phyloP scores from a whole-genome alignment of 1,139 yeast genomes.

The Petasospora fabianii region DNA sequence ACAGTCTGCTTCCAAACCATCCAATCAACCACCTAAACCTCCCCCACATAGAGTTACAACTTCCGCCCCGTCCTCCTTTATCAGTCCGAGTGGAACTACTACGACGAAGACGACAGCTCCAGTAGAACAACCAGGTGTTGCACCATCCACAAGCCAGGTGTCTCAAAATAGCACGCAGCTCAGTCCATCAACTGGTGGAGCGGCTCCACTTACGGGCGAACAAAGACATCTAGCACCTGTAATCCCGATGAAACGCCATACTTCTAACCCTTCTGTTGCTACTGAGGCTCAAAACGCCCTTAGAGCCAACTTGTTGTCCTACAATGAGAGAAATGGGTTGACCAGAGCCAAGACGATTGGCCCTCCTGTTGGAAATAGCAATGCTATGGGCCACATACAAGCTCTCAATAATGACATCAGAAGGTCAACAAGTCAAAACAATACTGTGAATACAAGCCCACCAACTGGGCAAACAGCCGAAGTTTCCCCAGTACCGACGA shows the following conservation, averaged over 20 bases:
- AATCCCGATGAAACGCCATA: constrained; percentile 5
- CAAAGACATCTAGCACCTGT: neutral
- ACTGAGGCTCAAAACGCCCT: constrained; percentile 19
- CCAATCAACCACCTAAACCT: constrained; percentile 9
- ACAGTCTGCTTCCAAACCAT: neutral
- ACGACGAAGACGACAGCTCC: no score
- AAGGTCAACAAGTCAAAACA: neutral
- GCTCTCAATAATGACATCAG: constrained; percentile 12
- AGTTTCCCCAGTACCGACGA: neutral
- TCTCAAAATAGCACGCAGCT: no score
- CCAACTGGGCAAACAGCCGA: no score
- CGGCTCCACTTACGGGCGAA: no score
- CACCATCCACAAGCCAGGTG: no score
- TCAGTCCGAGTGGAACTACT: no score
- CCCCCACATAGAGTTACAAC: constrained; percentile 17
- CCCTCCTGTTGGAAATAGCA: constrained; percentile 9
- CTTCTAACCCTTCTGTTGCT: constrained; percentile 10
- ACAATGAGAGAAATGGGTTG: constrained; percentile 6
- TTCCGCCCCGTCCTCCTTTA: constrained; percentile 15
- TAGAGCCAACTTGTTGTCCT: constrained; percentile 11
- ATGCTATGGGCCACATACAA: constrained; percentile 18
- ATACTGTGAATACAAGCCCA: neutral
- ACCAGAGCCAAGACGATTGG: constrained; percentile 14
- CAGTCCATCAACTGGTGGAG: no score
- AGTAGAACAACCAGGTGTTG: no score